phyloP scores from a whole-genome alignment of 176 grass and related monocot genomes.

The Echinochloa phyllopogon region DNA sequence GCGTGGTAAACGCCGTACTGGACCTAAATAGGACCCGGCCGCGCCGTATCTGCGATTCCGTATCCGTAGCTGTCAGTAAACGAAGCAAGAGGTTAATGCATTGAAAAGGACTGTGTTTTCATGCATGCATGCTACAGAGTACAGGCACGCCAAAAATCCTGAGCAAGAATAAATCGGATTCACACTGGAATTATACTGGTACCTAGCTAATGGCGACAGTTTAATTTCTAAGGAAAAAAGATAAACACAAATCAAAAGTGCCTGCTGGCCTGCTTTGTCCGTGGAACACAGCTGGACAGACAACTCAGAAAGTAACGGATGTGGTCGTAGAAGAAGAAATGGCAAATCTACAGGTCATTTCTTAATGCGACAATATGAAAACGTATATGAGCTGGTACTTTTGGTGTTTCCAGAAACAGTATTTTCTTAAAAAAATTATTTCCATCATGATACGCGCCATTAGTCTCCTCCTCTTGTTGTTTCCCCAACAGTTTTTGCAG shows the following conservation, averaged over 20 bases:
- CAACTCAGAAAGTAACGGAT: slow-evolving; percentile 25
- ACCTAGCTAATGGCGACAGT: slow-evolving; percentile 1
- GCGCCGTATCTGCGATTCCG: not conserved
- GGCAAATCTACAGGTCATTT: not conserved
- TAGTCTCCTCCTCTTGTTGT: not conserved
- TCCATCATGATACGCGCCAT: too few relatives aligned
- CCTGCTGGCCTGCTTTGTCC: not conserved
- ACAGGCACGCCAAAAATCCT: not conserved
- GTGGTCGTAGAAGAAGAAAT: not conserved
- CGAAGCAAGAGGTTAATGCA: not conserved
- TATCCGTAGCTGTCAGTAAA: slow-evolving; percentile 4
- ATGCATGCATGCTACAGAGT: not conserved
- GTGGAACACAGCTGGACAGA: not conserved
- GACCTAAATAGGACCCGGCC: not conserved
- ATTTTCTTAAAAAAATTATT: not conserved
- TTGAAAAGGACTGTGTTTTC: slow-evolving; percentile 12
- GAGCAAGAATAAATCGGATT: not conserved
- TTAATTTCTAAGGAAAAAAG: not conserved
- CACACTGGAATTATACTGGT: not conserved
- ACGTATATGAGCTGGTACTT: not conserved
- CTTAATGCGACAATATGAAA: not conserved
- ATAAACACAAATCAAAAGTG: slow-evolving; percentile 6
- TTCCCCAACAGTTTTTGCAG: not conserved
- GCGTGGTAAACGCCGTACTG: not conserved
- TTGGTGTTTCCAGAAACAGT: not conserved